Percentiles rank a stretch among this genome's conserved stretches.
phyloP scores from a whole-genome alignment of 179 eudicot species.

The Silene coronaria region DNA sequence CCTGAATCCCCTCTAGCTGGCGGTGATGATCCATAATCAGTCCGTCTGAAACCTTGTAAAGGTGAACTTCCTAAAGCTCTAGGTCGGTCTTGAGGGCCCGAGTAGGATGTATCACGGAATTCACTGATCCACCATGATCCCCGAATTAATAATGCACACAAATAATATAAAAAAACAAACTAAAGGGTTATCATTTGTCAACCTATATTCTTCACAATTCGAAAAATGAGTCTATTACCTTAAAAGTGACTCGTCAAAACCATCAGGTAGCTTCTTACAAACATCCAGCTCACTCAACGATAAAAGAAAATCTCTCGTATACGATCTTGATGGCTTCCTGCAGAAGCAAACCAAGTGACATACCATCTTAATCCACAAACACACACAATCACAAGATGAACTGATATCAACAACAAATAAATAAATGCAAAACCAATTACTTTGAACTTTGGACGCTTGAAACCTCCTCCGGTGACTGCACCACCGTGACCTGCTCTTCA shows the following conservation, averaged over 20 bases:
- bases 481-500: conserved; percentile 23
- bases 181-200: background rate
- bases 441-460: conserved; percentile 15
- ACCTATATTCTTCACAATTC: background rate
- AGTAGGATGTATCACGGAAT: conserved; percentile 38
- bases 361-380: conserved; percentile 10
- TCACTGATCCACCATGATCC: conserved; percentile 42
- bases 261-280: conserved; percentile 72
- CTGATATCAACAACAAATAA: background rate
- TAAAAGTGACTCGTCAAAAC: conserved; percentile 55
- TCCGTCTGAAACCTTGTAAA: conserved; percentile 53
- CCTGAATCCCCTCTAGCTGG: conserved; percentile 60
- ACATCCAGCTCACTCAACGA: conserved; percentile 62
- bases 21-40: conserved; percentile 64
- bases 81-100: conserved; percentile 44
- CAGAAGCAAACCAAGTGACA: conserved; percentile 10
- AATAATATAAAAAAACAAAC: background rate
- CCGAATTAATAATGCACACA: conserved; percentile 11
- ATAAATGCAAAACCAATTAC: conserved; percentile 22
- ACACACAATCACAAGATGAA: background rate
- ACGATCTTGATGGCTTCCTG: conserved; percentile 56
- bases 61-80: conserved; percentile 43
- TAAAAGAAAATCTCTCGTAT: conserved; percentile 68
- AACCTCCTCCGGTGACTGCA: conserved; percentile 26
- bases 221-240: conserved; percentile 41